Percentiles rank a stretch among this genome's conserved stretches.
Conservation (phyloP, 176 grass and related monocot species). For the Elymus sibiricus region DNA sequence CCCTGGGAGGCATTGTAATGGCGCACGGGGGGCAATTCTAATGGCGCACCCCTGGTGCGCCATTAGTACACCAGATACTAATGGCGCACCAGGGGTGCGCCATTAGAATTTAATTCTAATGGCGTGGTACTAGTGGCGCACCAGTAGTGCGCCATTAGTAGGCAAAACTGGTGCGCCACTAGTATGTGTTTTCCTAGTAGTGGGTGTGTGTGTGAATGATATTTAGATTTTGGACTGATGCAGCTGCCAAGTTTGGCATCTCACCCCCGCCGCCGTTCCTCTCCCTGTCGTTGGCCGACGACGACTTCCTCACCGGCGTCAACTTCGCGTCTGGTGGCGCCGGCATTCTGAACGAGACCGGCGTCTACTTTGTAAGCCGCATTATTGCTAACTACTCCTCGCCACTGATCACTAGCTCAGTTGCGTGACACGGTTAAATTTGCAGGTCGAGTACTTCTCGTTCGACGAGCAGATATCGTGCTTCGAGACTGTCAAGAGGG, state of each 20-base stretch:
- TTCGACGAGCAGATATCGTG: conserved; percentile 81
- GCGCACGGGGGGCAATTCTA: too few species aligned
- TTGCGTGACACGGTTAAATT: not conserved
- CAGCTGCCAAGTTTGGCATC: conserved; percentile 78
- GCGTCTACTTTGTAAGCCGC: conserved; percentile 75
- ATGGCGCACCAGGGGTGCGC: too few species aligned
- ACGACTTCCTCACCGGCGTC: conserved; percentile 60
- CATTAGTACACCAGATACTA: too few species aligned
- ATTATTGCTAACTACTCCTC: not conserved
- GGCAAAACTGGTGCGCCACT: too few species aligned
- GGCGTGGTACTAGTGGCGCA: too few species aligned
- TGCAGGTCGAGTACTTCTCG: conserved; percentile 83
- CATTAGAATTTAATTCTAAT: too few species aligned
- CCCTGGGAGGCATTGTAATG: too few species aligned
- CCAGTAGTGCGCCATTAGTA: too few species aligned
- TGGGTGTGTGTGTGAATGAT: too few species aligned
- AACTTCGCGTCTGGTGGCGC: conserved; percentile 91
- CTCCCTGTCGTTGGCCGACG: conserved; percentile 50
- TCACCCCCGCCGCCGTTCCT: conserved; percentile 65
- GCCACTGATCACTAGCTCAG: not conserved
- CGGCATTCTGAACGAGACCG: conserved; percentile 95
- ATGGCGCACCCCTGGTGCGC: too few species aligned
- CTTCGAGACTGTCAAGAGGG: conserved; percentile 60
- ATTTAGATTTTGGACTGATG: not conserved
- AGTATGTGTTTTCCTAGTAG: too few species aligned